Percentiles rank a stretch among this genome's conserved stretches.
Evolutionary conservation across 1,284 basidiomycete species (phyloP).

Genomic region (Hemileia vastatrix): DNA sequence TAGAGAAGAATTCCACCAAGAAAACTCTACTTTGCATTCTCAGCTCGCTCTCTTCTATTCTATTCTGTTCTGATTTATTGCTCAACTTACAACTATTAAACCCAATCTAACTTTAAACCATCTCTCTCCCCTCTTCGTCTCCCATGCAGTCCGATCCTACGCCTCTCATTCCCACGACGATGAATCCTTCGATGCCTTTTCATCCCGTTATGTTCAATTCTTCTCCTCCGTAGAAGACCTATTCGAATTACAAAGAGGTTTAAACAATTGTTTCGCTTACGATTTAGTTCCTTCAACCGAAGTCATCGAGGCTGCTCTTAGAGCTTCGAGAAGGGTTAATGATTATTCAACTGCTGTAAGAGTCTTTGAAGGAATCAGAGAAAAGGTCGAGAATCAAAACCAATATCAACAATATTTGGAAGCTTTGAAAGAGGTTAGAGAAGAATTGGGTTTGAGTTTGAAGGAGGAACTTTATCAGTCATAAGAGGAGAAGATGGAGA

Average conservation of each 20-base stretch:
- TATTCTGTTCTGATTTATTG: too few species aligned
- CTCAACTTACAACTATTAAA: too few species aligned
- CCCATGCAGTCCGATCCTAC: slow-evolving; percentile 32
- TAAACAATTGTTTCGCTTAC: slow-evolving; percentile 99
- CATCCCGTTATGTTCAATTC: slow-evolving; percentile 81
- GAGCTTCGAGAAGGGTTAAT: slow-evolving; percentile 80
- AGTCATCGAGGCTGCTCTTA: slow-evolving; percentile 81
- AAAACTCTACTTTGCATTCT: too few species aligned
- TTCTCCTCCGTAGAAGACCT: slow-evolving; percentile 86
- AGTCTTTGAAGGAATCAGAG: slow-evolving; percentile 70
- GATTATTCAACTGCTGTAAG: slow-evolving; percentile 93
- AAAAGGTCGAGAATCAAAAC: slow-evolving; percentile 87
- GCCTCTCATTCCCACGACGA: slow-evolving; percentile 61
- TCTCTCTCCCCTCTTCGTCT: neutral
- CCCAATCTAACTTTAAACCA: neutral
- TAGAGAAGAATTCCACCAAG: too few species aligned
- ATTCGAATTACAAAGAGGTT: slow-evolving; percentile 90
- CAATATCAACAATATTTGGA: slow-evolving; percentile 85
- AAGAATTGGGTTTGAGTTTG: slow-evolving; percentile 74
- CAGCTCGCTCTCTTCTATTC: too few species aligned
- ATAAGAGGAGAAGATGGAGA: too few species aligned
- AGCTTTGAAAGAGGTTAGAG: slow-evolving; percentile 69
- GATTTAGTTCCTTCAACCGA: slow-evolving; percentile 85
- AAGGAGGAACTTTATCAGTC: too few species aligned
- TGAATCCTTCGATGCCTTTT: slow-evolving; percentile 89